phyloP scores from a whole-genome alignment of 2,329 filamentous ascomycete species.

The Cladophialophora yegresii region DNA sequence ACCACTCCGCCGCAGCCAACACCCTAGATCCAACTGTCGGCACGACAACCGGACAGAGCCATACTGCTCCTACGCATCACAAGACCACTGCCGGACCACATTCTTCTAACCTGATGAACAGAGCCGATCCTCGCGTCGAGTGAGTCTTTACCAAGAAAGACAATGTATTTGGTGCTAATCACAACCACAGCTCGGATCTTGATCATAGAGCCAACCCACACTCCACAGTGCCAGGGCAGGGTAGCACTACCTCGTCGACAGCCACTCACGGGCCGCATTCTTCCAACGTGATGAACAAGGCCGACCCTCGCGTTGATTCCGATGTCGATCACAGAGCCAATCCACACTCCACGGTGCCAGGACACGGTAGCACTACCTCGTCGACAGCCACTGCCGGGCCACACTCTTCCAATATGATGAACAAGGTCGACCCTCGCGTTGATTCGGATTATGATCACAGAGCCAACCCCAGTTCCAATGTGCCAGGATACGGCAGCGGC shows the following conservation, averaged over 20 bases:
- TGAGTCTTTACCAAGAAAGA: not conserved
- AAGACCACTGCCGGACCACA: conserved; percentile 40
- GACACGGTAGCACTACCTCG: not conserved
- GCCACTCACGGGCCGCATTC: not conserved
- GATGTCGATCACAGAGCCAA: conserved; percentile 18
- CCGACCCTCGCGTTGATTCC: not conserved
- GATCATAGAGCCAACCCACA: conserved; percentile 29
- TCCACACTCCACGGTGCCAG: conserved; percentile 17
- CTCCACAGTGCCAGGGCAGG: conserved; percentile 4
- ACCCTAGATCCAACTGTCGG: conserved; percentile 39
- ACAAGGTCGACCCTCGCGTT: not conserved
- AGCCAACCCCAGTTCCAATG: not conserved
- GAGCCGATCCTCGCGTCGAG: conserved; percentile 39
- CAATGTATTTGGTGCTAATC: not conserved
- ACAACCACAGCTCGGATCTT: conserved; percentile 34
- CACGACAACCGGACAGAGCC: conserved; percentile 15
- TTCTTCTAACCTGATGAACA: conserved; percentile 51
- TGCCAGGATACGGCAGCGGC: not conserved
- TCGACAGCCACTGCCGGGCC: not conserved
- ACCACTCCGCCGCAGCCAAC: conserved; percentile 50
- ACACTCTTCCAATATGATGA: not conserved
- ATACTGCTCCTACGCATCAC: not conserved
- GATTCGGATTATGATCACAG: not conserved
- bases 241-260: not conserved
- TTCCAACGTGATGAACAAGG: not conserved